These are phyloP conservation scores for Pseudonitzschia pungens DNA, from an alignment of 108 stramenopile species.

Conservation along the genomic window DNA sequence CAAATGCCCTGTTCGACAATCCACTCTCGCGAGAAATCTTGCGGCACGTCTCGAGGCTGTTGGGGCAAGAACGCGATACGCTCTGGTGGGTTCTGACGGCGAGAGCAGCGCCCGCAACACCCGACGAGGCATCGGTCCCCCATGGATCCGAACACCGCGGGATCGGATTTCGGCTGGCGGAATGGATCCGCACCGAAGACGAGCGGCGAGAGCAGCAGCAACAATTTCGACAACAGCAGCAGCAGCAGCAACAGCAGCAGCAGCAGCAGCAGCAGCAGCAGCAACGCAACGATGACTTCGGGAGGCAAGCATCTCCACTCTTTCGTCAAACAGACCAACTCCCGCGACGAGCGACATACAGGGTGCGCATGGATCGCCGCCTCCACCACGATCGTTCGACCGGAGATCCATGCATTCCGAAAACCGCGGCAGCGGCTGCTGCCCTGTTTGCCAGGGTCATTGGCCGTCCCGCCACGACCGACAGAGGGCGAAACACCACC, in stretches of 20 bases:
- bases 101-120: neutral
- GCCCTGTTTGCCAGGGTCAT: conserved; percentile 8
- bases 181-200: conserved; percentile 11
- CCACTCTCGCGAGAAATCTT: conserved; percentile 17
- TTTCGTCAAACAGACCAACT: too few relatives aligned
- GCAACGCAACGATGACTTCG: neutral
- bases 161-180: conserved; percentile 4
- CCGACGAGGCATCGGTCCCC: neutral
- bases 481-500: too few relatives aligned
- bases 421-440: conserved; percentile 5
- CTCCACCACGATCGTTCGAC: neutral
- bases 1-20: conserved; percentile 1
- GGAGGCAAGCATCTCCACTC: neutral
- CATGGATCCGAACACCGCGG: conserved; percentile 1
- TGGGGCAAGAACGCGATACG: conserved; percentile 15
- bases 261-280: neutral
- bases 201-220: neutral
- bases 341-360: neutral
- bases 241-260: too few relatives aligned
- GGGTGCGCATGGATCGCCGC: conserved; percentile 5
- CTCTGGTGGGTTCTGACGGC: conserved; percentile 15
- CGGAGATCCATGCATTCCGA: neutral
- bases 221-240: too few relatives aligned
- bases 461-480: neutral
- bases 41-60: conserved; percentile 21